Percentiles rank a stretch among this genome's conserved stretches.
phyloP scores from a whole-genome alignment of 257 asterid species.

The Handroanthus guayacan region DNA sequence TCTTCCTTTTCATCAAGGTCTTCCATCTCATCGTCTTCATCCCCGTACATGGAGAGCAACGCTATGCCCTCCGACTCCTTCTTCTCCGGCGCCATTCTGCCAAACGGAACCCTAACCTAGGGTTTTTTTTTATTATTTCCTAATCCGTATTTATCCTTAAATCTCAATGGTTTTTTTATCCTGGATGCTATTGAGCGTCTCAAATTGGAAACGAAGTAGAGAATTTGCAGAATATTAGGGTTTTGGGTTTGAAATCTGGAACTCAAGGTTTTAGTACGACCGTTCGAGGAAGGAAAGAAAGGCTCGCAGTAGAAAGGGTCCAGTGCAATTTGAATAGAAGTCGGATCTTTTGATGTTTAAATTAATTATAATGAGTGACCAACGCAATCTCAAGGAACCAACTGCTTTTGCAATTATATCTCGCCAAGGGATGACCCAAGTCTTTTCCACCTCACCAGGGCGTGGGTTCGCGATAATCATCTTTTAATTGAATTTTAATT shows the following conservation, averaged over 20 bases:
- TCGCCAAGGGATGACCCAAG: no score
- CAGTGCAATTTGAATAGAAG: constrained; percentile 3
- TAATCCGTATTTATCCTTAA: neutral
- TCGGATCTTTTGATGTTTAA: neutral
- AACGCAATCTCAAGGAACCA: no score
- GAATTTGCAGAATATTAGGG: constrained; percentile 26
- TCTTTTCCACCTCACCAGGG: no score
- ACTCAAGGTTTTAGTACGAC: constrained; percentile 7
- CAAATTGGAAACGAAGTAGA: neutral
- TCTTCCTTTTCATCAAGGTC: constrained; percentile 50
- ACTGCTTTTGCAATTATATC: no score
- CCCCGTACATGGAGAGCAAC: constrained; percentile 84
- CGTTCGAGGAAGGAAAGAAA: neutral
- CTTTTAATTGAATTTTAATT: no score
- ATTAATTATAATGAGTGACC: no score
- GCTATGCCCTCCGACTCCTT: constrained; percentile 90
- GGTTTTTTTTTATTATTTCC: neutral
- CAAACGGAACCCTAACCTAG: constrained; percentile 32
- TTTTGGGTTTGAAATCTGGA: constrained; percentile 16
- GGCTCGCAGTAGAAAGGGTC: neutral
- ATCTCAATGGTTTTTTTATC: neutral
- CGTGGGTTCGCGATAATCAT: no score
- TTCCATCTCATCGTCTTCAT: constrained; percentile 84
- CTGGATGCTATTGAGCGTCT: neutral
- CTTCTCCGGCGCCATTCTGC: constrained; percentile 71